Evolutionary conservation across 2,329 filamentous ascomycete species (phyloP), one percentile per base, ranked within the genome.

Genomic region (Chaetoscypha palmicola): DNA sequence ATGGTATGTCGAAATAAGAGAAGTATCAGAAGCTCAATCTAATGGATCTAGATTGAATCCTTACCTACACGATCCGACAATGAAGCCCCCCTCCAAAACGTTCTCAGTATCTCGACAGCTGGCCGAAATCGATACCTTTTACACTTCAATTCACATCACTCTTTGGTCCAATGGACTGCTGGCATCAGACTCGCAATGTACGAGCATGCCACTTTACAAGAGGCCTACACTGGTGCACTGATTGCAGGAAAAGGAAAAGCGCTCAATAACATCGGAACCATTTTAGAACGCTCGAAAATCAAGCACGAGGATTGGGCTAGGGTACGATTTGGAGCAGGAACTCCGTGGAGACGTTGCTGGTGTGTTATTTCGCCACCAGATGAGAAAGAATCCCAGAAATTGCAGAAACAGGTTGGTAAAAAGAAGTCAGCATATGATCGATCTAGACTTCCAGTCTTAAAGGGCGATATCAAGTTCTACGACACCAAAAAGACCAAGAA

Each of bases 261-360:
- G 1, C 66, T 98, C 42, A 96, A 96, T 69, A 92, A 89, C 61
- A 97, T 97, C 61, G 84, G 83, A 55, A 67, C 81, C 20, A 91
- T 98, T 53, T 85, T 97, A 76, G 87, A 94, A 55, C 79, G 86
- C 37, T 76, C 84, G 16, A 81, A 75, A 45, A 76, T 86, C 55
- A 83, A 81, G 56, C 79, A 86, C 31, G 89, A 94, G 62, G 89
- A 94, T 60, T 98, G 92, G 92, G 89, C 90, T 14, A 77, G 92
- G 50, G 92, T 98, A 40, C 77, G 92, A 47, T 98, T 98, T 58
- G 92, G 92, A 31, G 90, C 92, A 23, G 92, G 92, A 36, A 94
- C 92, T 8, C 90, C 91, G 0, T 98, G 92, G 92, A 81, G 86
- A 60, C 83, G 91, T 30, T 98, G 90, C 65, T 98, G 91, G 90